Conservation (phyloP, 202 grass and related monocot species). For the Dendrocalamus latiflorus region DNA sequence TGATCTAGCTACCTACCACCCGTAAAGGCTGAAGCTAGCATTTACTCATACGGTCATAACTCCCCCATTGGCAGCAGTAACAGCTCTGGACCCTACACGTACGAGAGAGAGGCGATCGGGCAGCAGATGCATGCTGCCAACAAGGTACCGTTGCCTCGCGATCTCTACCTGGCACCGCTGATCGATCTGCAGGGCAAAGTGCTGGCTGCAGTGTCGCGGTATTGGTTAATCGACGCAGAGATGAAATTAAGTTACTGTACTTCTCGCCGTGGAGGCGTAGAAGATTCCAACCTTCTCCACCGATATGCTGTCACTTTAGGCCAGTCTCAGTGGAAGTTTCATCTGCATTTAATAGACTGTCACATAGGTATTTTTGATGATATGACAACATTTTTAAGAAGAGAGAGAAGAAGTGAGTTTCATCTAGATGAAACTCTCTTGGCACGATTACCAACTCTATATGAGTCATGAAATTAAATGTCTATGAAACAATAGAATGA, state of each 20-base stretch:
- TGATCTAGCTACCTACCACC: constrained; percentile 5
- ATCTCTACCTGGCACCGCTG: background rate
- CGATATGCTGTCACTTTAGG: too few relatives aligned
- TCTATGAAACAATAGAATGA: too few relatives aligned
- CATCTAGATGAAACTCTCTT: too few relatives aligned
- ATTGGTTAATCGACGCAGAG: background rate
- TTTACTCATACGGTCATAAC: constrained; percentile 10
- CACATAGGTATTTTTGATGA: too few relatives aligned
- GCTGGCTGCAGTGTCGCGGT: background rate
- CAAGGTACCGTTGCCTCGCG: background rate
- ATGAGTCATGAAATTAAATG: too few relatives aligned
- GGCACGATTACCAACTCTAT: too few relatives aligned
- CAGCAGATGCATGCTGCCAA: background rate
- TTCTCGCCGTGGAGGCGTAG: background rate
- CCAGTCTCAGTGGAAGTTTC: too few relatives aligned
- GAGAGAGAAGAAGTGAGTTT: too few relatives aligned
- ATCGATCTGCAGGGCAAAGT: background rate
- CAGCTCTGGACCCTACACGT: too few relatives aligned
- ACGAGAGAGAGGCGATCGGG: background rate
- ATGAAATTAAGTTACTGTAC: background rate
- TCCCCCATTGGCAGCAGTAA: too few relatives aligned
- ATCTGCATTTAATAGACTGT: too few relatives aligned
- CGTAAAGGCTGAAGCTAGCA: constrained; percentile 2
- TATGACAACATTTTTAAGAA: too few relatives aligned
- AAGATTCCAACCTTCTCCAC: constrained; percentile 1